Evolutionary conservation across 176 grass and related monocot genomes (phyloP).

Genomic region (Bromus sterilis): DNA sequence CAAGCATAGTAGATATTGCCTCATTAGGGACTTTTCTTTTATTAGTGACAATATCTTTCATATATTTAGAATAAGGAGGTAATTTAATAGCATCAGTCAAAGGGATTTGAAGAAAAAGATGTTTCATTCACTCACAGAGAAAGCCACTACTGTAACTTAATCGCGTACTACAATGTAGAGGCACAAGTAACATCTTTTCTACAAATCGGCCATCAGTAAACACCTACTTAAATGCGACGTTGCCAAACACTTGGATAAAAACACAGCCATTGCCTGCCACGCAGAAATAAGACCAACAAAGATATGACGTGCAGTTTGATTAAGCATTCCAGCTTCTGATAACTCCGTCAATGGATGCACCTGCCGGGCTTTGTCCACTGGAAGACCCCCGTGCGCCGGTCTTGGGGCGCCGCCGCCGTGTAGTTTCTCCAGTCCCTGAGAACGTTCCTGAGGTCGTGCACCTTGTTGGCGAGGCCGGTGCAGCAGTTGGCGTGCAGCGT

Average conservation of each 20-base stretch:
- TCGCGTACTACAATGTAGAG: no score
- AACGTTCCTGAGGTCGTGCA: constrained; percentile 44
- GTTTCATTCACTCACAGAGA: no score
- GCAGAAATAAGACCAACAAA: background rate
- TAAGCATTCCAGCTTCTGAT: background rate
- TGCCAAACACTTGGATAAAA: background rate
- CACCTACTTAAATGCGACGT: background rate
- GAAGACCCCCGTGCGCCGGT: constrained; percentile 10
- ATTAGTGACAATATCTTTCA: no score
- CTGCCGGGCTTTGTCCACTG: constrained; percentile 35
- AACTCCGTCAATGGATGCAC: constrained; percentile 25
- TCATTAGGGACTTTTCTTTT: no score
- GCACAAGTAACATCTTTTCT: background rate
- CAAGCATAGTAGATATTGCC: no score
- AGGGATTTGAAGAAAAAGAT: no score
- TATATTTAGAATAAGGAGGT: no score
- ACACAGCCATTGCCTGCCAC: background rate
- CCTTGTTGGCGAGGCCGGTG: constrained; percentile 53
- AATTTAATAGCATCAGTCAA: no score
- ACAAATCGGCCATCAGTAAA: background rate
- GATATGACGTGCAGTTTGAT: background rate
- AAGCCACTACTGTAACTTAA: no score
- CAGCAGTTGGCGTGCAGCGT: constrained; percentile 93
- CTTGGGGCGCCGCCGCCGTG: constrained; percentile 24
- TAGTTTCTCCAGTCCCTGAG: constrained; percentile 68